A percentile compares a stretch with the other conserved stretches of the same genome.
Conservation (phyloP, 345 rosid species). For the Mercurialis annua region DNA sequence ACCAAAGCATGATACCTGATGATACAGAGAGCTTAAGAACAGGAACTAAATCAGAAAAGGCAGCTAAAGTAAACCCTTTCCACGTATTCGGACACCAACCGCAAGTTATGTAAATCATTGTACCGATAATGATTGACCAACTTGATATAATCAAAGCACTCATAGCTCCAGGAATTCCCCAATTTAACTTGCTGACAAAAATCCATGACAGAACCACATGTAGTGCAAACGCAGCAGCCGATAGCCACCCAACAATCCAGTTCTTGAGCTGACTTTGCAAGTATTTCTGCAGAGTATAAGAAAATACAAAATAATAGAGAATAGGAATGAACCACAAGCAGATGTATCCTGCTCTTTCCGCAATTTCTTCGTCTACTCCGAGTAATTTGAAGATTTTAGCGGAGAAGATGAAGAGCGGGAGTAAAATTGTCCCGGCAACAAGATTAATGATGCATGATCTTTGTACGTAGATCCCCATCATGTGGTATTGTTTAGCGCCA, state of each 20-base stretch:
- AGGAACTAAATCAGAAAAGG: constrained; percentile 49
- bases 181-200: constrained; percentile 22
- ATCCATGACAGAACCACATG: constrained; percentile 41
- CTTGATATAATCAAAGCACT: constrained; percentile 25
- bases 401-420: constrained; percentile 21
- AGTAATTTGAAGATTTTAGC: constrained; percentile 2
- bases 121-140: constrained; percentile 26
- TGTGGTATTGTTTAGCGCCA: constrained; percentile 33
- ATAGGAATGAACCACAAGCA: constrained; percentile 18
- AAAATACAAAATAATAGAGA: constrained; percentile 8
- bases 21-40: constrained; percentile 56
- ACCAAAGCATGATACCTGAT: constrained; percentile 65
- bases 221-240: constrained; percentile 20
- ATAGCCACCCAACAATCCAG: constrained; percentile 31
- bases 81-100: constrained; percentile 75
- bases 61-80: constrained; percentile 52
- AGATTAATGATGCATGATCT: constrained; percentile 21
- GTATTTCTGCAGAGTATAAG: constrained; percentile 27
- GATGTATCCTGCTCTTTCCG: constrained; percentile 13
- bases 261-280: constrained; percentile 40
- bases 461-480: constrained; percentile 37
- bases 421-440: constrained; percentile 11
- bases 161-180: constrained; percentile 41
- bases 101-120: constrained; percentile 40
- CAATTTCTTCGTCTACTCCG: neutral